Evolutionary conservation across 1,284 basidiomycete genomes (phyloP), one percentile per base, ranked within the genome.

Genomic region (Trichosporon inkin): DNA sequence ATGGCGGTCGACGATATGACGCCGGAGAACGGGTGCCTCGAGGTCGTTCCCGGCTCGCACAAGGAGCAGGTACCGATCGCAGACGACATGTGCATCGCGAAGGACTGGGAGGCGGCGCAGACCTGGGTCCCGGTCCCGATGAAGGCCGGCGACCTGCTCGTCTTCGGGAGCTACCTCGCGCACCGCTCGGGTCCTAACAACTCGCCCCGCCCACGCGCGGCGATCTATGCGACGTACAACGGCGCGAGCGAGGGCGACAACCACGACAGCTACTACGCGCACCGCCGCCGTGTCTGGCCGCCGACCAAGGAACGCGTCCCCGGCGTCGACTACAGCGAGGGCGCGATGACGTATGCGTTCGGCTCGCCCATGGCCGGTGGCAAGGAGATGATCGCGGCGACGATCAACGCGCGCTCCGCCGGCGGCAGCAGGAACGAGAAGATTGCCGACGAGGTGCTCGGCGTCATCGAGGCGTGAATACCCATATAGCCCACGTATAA

Each of bases 191-290:
- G 72, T 1, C 63, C 72, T 3, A 75, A 75, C 62, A 58, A 63
- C 41, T 70, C 69, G 16, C 60, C 61, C 7, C 55, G 62, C 16
- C 66, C 69, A 14, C 68, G 73, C 19, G 67, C 64, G 10, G 69
- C 70, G n/a, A 70, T 75, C 44, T 75, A 75, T 60, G 73, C 73
- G 11, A 75, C 73, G 53, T 74, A 75, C 57, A 70, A 73, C 24
- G 60, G 66, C 51, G 60, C 62, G 16, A 66, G 64, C 2, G 73
- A 72, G 58, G 73, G 73, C 35, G 73, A 75, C 60, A 68, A 68
- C 24, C 72, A 73, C 63, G 68, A 66, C 54, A 51, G 56, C 3
- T 75, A 75, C 67, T 75, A 75, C 44, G 67, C 60, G 3, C 71
- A 75, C 57, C 66, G 73, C 10, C 58, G 71, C 39, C 60, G 63